Percentiles rank a stretch among this genome's conserved stretches.
Evolutionary conservation across 106 monocot genomes (phyloP).

Genomic region (Platanthera guangdongensis): DNA sequence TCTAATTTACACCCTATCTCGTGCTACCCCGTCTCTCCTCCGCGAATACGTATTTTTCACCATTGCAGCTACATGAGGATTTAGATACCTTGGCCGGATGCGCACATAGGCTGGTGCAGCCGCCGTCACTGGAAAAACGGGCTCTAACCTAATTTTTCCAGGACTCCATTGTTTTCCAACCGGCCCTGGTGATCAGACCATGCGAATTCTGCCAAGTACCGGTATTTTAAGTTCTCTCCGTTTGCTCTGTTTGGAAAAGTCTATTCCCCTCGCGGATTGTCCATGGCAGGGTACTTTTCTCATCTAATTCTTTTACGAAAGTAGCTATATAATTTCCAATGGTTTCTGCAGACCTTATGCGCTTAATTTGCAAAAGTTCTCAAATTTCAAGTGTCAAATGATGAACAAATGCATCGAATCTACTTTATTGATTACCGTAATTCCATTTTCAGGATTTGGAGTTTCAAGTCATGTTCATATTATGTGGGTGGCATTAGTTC

Average conservation of each 20-base stretch:
- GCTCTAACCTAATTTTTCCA: neutral
- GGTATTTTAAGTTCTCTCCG: neutral
- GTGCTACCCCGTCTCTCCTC: neutral
- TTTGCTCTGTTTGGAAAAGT: neutral
- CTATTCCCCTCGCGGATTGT: neutral
- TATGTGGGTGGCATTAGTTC: neutral
- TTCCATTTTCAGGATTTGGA: neutral
- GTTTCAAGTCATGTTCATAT: neutral
- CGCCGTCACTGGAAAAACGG: neutral
- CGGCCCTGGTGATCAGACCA: neutral
- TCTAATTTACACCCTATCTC: neutral
- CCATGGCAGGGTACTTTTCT: constrained; percentile 1
- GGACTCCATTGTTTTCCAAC: neutral
- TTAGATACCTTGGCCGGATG: neutral
- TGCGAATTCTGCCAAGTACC: constrained; percentile 1
- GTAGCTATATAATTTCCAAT: neutral
- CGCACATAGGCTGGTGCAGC: neutral
- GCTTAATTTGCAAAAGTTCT: neutral
- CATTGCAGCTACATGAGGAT: neutral
- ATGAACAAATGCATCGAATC: neutral
- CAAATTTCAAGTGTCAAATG: neutral
- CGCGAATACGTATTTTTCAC: neutral
- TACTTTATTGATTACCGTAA: neutral
- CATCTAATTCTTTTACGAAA: neutral
- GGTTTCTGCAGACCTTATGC: neutral